Evolutionary conservation across 768 basidiomycete genomes (phyloP).

Genomic region (Suillus decipiens): DNA sequence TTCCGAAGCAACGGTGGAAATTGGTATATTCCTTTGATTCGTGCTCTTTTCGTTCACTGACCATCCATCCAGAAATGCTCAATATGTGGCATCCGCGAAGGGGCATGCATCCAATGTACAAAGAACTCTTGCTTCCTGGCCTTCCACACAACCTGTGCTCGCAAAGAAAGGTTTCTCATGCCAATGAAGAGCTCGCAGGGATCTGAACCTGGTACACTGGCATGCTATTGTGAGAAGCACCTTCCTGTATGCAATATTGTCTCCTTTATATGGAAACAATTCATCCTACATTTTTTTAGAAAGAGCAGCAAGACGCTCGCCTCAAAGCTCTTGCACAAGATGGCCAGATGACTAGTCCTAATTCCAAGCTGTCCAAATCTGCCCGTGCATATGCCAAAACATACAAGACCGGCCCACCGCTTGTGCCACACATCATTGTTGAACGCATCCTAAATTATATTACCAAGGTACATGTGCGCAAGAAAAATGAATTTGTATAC

Average conservation of each 20-base stretch:
- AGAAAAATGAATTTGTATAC: constrained; percentile 75
- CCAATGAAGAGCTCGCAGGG: constrained; percentile 86
- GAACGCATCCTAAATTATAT: constrained; percentile 78
- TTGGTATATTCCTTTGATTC: constrained; percentile 56
- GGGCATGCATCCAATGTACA: constrained; percentile 96
- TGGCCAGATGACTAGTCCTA: constrained; percentile 41
- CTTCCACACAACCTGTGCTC: constrained; percentile 93
- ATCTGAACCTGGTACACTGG: constrained; percentile 69
- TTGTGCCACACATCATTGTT: constrained; percentile 86
- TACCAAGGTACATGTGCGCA: constrained; percentile 64
- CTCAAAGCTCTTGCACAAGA: constrained; percentile 52
- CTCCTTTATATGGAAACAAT: not conserved
- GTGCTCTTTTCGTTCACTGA: constrained; percentile 8
- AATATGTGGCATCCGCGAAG: constrained; percentile 59
- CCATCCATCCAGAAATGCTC: constrained; percentile 53
- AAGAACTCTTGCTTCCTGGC: constrained; percentile 89
- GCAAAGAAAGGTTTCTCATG: constrained; percentile 80
- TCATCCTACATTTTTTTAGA: constrained; percentile 37
- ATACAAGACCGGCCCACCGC: constrained; percentile 89
- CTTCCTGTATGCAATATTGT: constrained; percentile 63
- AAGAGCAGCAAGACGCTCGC: constrained; percentile 68
- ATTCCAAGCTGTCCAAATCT: constrained; percentile 62
- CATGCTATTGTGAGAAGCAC: constrained; percentile 89
- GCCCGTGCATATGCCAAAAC: constrained; percentile 91
- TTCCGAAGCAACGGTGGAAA: constrained; percentile 92